These are phyloP conservation scores for Ambrosiella cleistominuta DNA, from an alignment of 2,329 filamentous ascomycete genomes.

Conservation along the genomic window DNA sequence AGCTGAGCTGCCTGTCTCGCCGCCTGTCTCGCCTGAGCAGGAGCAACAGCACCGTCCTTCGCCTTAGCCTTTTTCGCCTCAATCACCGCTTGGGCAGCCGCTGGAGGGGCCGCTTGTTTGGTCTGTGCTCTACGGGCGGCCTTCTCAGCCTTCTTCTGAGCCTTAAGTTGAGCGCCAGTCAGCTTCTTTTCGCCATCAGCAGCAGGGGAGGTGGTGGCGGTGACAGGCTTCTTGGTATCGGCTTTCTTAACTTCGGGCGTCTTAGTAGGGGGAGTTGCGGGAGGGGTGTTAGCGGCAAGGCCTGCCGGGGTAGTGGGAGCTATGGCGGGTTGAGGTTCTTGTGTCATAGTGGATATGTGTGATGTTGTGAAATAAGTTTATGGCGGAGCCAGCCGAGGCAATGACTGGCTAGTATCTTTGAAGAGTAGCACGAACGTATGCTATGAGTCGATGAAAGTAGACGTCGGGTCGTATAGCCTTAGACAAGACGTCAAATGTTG, in stretches of 20 bases:
- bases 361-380: background rate
- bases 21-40: slow-evolving; percentile 18
- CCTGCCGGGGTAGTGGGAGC: background rate
- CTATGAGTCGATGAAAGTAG: background rate
- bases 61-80: slow-evolving; percentile 25
- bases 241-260: background rate
- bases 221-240: background rate
- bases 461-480: background rate
- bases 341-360: background rate
- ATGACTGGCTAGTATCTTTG: background rate
- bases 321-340: background rate
- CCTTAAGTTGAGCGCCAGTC: slow-evolving; percentile 67
- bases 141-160: slow-evolving; percentile 80
- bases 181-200: slow-evolving; percentile 34
- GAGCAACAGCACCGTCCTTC: slow-evolving; percentile 8
- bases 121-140: slow-evolving; percentile 62
- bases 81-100: slow-evolving; percentile 23
- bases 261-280: background rate
- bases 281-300: background rate
- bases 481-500: background rate
- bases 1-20: slow-evolving; percentile 23
- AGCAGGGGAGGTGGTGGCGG: background rate
- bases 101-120: slow-evolving; percentile 36
- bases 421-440: too few species aligned
- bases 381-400: background rate